Evolutionary conservation across 2,329 filamentous ascomycete species (phyloP), one percentile per base, ranked within the genome.

Genomic region (Neurospora crassa): DNA sequence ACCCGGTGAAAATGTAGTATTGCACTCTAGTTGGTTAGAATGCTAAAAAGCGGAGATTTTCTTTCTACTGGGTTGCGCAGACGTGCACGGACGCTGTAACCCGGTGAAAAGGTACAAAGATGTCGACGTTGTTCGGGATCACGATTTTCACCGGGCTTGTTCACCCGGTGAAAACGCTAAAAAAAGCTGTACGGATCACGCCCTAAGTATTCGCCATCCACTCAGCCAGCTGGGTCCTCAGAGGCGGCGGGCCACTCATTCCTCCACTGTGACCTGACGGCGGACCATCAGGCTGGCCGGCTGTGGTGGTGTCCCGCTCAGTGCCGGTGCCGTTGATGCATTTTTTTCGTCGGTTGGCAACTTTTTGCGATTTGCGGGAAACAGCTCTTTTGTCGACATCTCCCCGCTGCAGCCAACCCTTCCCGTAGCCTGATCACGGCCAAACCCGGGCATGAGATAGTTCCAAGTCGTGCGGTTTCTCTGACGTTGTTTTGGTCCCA

Each of bases 351-450:
- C 79, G 79, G 79, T 80, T 79, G 77, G 73, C 79, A 79, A 79
- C 78, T 77, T 84, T 87, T 86, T 83, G 85, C 85, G 83, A 84
- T 87, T 86, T 83, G 85, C 85, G 83, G 84, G 83, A 79, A 80
- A 84, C 78, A 75, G 76, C 78, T 75, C 74, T 81, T 83, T 83
- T 77, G 76, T 74, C 76, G 76, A 79, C 80, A 78, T 81, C 83
- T 82, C 53, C 81, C 77, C 80, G 82, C 81, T 80, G 76, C 80
- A 81, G 79, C 81, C 78, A 79, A 79, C 83, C 80, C 79, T 80
- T 80, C 81, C 79, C 83, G 81, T 80, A 78, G 77, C 81, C 83
- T 85, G 83, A 85, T 79, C 83, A 88, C 87, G 85, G 80, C 79
- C 83, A 88, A 82, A 89, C 76, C 83, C 82, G 78, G 79, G 80